Conservation (phyloP, 139 green algal species). For the Chlamydomonas schloesseri region DNA sequence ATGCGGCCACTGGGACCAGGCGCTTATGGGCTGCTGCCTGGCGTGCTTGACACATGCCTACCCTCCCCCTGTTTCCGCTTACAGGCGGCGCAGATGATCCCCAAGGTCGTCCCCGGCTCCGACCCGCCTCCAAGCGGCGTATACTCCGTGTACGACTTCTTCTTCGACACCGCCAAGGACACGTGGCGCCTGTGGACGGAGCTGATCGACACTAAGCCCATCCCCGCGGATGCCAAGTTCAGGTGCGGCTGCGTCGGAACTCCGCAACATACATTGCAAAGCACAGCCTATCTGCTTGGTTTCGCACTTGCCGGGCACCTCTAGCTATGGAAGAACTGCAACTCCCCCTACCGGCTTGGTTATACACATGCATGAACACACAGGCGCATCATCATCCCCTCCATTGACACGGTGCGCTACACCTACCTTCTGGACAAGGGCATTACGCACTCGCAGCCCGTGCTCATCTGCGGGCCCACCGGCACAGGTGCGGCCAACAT, state of each 20-base stretch:
- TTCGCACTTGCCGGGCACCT: too few species aligned
- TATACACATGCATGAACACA: too few species aligned
- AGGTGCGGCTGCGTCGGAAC: constrained; percentile 3
- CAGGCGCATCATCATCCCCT: constrained; percentile 78
- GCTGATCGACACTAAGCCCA: constrained; percentile 51
- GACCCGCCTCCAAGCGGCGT: neutral
- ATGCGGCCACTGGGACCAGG: too few species aligned
- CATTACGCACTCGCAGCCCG: constrained; percentile 62
- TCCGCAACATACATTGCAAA: too few species aligned
- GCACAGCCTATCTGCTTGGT: too few species aligned
- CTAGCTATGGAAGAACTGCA: too few species aligned
- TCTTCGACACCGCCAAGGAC: constrained; percentile 56
- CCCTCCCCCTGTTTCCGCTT: too few species aligned
- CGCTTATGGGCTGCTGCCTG: too few species aligned
- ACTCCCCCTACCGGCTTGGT: too few species aligned
- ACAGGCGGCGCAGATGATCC: constrained; percentile 55
- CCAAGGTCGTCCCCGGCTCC: constrained; percentile 11
- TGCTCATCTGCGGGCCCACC: constrained; percentile 78
- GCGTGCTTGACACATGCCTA: too few species aligned
- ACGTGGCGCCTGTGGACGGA: constrained; percentile 58
- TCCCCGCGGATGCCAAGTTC: constrained; percentile 56
- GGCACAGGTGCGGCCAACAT: constrained; percentile 64
- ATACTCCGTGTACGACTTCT: constrained; percentile 56
- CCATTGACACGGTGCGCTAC: constrained; percentile 76
- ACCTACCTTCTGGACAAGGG: constrained; percentile 79